Evolutionary conservation across 192 early-diverging fungal species (phyloP).

Genomic region (Radiomyces spectabilis): DNA sequence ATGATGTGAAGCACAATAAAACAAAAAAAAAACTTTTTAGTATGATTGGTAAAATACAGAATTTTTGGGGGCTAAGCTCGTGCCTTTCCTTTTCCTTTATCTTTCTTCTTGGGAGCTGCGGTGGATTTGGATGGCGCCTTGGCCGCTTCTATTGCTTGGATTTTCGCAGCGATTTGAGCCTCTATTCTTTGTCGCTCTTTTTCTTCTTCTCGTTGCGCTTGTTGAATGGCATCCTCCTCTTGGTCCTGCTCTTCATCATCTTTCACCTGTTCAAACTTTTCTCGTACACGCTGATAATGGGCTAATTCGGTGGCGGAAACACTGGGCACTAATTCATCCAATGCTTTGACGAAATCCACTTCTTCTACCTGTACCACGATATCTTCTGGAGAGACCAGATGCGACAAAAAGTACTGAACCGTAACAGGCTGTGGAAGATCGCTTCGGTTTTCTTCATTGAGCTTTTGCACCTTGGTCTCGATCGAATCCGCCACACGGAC

Average conservation of each 20-base stretch:
- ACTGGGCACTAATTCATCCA: conserved; percentile 81
- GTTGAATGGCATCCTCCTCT: conserved; percentile 1
- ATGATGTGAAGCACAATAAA: too few relatives aligned
- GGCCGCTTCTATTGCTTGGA: not conserved
- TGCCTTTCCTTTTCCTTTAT: conserved; percentile 33
- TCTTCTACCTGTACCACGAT: conserved; percentile 74
- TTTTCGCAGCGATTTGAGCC: not conserved
- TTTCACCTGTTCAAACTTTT: conserved; percentile 64
- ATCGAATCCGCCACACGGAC: conserved; percentile 73
- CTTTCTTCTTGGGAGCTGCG: conserved; percentile 7
- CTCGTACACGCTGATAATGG: conserved; percentile 75
- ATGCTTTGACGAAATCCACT: conserved; percentile 78
- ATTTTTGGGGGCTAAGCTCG: not conserved
- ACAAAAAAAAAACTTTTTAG: too few relatives aligned
- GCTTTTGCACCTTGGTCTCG: conserved; percentile 38
- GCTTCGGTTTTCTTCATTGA: conserved; percentile 30
- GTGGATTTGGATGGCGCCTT: not conserved
- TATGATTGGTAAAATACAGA: too few relatives aligned
- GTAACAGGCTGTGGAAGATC: conserved; percentile 61
- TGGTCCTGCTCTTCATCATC: conserved; percentile 7
- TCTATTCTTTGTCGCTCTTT: conserved; percentile 7
- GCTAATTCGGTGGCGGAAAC: conserved; percentile 82
- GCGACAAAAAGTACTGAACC: conserved; percentile 86
- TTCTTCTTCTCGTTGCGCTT: conserved; percentile 7
- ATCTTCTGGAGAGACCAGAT: conserved; percentile 61